phyloP scores from a whole-genome alignment of 1,284 basidiomycete species.

The Paramarasmius palmivorus region DNA sequence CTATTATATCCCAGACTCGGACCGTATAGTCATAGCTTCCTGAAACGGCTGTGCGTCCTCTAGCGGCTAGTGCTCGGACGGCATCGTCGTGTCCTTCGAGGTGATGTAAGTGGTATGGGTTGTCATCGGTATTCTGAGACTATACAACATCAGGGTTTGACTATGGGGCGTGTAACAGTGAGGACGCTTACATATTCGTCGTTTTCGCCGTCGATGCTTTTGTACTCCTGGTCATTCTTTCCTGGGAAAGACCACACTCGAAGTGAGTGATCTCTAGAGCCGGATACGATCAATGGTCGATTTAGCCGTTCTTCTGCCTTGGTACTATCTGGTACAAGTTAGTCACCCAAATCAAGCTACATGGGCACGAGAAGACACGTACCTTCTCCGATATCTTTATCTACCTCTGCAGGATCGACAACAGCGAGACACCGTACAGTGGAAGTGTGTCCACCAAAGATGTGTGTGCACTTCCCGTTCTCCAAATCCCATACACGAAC shows the following conservation, averaged over 20 bases:
- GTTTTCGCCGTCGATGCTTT: slow-evolving; percentile 53
- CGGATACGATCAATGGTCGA: slow-evolving; percentile 87
- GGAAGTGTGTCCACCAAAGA: slow-evolving; percentile 92
- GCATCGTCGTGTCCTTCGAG: slow-evolving; percentile 89
- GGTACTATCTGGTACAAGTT: slow-evolving; percentile 1
- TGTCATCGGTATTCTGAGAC: slow-evolving; percentile 76
- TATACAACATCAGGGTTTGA: slow-evolving; percentile 9
- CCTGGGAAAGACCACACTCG: slow-evolving; percentile 89
- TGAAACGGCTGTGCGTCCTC: slow-evolving; percentile 88
- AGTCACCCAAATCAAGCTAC: neutral
- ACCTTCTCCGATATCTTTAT: slow-evolving; percentile 59
- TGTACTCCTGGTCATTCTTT: slow-evolving; percentile 75
- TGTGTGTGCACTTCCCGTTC: slow-evolving; percentile 71
- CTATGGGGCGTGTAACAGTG: neutral
- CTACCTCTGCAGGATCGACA: slow-evolving; percentile 82
- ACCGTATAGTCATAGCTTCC: slow-evolving; percentile 94
- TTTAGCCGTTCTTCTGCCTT: slow-evolving; percentile 87
- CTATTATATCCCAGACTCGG: slow-evolving; percentile 92
- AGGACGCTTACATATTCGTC: slow-evolving; percentile 51
- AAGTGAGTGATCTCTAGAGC: slow-evolving; percentile 87
- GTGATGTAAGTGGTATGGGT: slow-evolving; percentile 86
- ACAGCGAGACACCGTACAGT: slow-evolving; percentile 92
- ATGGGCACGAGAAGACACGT: slow-evolving; percentile 21
- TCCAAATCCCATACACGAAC: slow-evolving; percentile 90
- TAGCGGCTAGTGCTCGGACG: slow-evolving; percentile 88